phyloP scores from a whole-genome alignment of 2,329 filamentous ascomycete genomes.

The Aspergillus phoenicis region DNA sequence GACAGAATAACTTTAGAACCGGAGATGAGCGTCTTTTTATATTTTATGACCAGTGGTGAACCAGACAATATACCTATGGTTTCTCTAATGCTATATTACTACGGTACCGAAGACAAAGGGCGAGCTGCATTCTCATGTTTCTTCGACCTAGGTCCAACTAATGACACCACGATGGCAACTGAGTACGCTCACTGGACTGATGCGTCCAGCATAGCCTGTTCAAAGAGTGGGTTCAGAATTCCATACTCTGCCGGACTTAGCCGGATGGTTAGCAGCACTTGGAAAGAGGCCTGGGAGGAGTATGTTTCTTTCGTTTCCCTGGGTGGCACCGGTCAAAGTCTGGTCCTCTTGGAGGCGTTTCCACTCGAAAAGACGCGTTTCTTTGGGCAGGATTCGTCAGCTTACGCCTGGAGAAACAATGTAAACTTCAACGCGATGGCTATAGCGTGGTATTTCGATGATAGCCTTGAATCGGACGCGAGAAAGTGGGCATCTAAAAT shows the following conservation, averaged over 20 bases:
- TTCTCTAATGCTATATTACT: constrained; percentile 1
- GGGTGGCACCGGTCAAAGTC: not conserved
- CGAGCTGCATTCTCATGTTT: constrained; percentile 5
- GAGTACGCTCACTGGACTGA: constrained; percentile 11
- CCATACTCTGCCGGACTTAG: constrained; percentile 3
- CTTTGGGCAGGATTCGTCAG: not conserved
- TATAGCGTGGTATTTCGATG: constrained; percentile 8
- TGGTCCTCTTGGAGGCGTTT: constrained; percentile 3
- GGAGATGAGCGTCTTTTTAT: constrained; percentile 2
- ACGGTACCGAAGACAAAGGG: constrained; percentile 4
- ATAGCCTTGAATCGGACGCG: not conserved
- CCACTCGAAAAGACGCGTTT: not conserved
- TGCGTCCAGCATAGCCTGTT: not conserved
- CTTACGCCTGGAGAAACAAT: constrained; percentile 8
- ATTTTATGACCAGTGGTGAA: not conserved
- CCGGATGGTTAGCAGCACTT: not conserved
- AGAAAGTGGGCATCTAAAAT: not conserved
- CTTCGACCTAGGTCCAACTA: not conserved
- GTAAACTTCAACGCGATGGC: constrained; percentile 11
- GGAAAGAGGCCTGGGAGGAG: constrained; percentile 6
- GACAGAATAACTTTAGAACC: not conserved
- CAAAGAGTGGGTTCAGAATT: not conserved
- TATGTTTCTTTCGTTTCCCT: not conserved
- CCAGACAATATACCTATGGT: not conserved
- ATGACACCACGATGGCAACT: constrained; percentile 1